phyloP scores from a whole-genome alignment of 2,329 filamentous ascomycete genomes.

The Penicillium paneum region DNA sequence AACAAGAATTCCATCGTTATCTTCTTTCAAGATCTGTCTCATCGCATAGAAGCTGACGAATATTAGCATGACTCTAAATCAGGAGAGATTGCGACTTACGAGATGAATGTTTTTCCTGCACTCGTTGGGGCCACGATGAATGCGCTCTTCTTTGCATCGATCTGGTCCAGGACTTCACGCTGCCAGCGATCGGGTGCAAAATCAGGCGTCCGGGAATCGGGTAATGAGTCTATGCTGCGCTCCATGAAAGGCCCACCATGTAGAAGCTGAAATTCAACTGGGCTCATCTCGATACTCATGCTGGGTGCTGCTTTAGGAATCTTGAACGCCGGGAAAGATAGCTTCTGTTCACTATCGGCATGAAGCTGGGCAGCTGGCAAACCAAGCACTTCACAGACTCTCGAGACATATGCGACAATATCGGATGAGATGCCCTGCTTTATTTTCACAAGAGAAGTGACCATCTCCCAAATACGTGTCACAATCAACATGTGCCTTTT shows the following conservation, averaged over 20 bases:
- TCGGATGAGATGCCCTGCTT: slow-evolving; percentile 43
- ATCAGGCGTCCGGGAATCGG: slow-evolving; percentile 61
- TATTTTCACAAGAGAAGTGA: slow-evolving; percentile 17
- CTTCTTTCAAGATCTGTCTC: slow-evolving; percentile 67
- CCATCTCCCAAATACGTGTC: slow-evolving; percentile 10
- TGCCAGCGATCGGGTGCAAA: slow-evolving; percentile 79
- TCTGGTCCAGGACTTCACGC: slow-evolving; percentile 66
- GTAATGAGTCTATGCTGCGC: slow-evolving; percentile 65
- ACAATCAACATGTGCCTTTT: slow-evolving; percentile 45
- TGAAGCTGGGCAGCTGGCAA: slow-evolving; percentile 27
- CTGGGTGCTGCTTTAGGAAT: slow-evolving; percentile 10
- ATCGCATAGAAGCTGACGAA: slow-evolving; percentile 68
- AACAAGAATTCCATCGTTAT: slow-evolving; percentile 68
- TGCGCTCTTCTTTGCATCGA: slow-evolving; percentile 67
- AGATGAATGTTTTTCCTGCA: slow-evolving; percentile 79
- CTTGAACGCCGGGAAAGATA: slow-evolving; percentile 24
- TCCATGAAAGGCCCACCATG: slow-evolving; percentile 72
- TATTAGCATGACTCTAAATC: not conserved
- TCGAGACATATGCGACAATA: slow-evolving; percentile 36
- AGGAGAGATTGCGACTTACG: slow-evolving; percentile 19
- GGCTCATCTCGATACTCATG: slow-evolving; percentile 40
- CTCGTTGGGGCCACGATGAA: slow-evolving; percentile 76
- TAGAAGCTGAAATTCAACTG: slow-evolving; percentile 63
- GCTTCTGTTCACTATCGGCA: slow-evolving; percentile 5
- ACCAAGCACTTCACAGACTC: slow-evolving; percentile 30